These are phyloP conservation scores for Chytridiales sp. DNA, from an alignment of 371 early-diverging fungal species.

Conservation along the genomic window DNA sequence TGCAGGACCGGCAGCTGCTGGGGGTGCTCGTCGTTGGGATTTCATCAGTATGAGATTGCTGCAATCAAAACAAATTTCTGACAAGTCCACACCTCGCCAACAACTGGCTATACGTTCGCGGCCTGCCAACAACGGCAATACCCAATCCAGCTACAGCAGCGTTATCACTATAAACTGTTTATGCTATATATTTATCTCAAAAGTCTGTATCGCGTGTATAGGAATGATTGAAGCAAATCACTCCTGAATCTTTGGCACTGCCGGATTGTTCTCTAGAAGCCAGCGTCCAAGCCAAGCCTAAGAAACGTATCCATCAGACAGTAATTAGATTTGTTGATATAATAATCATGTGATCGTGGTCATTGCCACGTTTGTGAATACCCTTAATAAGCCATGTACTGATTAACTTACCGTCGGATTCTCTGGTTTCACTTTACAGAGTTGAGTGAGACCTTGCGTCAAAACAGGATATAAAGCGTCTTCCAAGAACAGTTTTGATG, in stretches of 20 bases:
- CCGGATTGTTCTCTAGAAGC: slow-evolving; percentile 55
- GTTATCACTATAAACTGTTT: not conserved
- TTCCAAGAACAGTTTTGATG: slow-evolving; percentile 45
- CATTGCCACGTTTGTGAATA: not conserved
- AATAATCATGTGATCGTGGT: not conserved
- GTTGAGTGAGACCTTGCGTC: slow-evolving; percentile 48
- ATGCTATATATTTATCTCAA: not conserved
- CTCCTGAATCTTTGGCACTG: slow-evolving; percentile 40
- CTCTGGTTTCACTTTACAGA: slow-evolving; percentile 55
- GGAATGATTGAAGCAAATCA: not conserved
- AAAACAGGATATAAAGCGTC: slow-evolving; percentile 48
- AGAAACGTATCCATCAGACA: not conserved
- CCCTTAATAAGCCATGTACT: too few species aligned
- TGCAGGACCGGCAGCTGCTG: too few species aligned
- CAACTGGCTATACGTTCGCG: not conserved
- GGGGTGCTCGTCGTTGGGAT: slow-evolving; percentile 3
- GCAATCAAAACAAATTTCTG: not conserved
- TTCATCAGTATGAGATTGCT: slow-evolving; percentile 1
- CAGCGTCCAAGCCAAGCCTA: slow-evolving; percentile 56
- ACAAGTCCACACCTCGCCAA: not conserved
- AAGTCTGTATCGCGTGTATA: not conserved
- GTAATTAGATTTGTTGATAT: not conserved
- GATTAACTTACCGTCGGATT: slow-evolving; percentile 54
- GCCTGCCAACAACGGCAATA: not conserved
- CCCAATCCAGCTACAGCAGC: too few species aligned